A percentile compares a stretch with the other conserved stretches of the same genome.
Conservation (phyloP, 2,329 filamentous ascomycete genomes). For the Sarocladium oryzae region DNA sequence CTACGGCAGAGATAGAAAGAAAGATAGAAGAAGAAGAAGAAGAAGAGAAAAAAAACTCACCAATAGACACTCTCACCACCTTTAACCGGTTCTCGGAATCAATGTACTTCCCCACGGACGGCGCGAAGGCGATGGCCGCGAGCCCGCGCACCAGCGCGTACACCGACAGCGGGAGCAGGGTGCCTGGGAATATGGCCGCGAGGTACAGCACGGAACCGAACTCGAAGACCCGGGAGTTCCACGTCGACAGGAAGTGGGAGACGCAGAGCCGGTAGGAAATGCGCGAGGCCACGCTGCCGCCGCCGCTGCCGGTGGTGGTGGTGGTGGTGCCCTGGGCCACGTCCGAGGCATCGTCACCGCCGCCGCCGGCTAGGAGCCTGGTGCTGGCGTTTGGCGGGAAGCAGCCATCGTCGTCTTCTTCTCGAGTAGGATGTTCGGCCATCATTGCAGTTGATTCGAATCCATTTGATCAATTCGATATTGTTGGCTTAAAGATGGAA, state of each 20-base stretch:
- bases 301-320: too few species aligned
- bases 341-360: background rate
- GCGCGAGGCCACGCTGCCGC: background rate
- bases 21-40: background rate
- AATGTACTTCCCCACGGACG: constrained; percentile 51
- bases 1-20: background rate
- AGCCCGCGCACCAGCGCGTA: constrained; percentile 58
- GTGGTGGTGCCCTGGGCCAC: background rate
- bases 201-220: constrained; percentile 56
- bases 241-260: constrained; percentile 57
- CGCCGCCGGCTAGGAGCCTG: background rate
- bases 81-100: constrained; percentile 46
- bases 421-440: too few species aligned
- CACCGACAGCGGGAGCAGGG: constrained; percentile 59
- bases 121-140: constrained; percentile 52
- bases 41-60: constrained; percentile 12
- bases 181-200: constrained; percentile 47
- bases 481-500: too few species aligned
- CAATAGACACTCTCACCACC: constrained; percentile 45
- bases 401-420: too few species aligned
- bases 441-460: too few species aligned
- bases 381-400: background rate
- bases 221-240: constrained; percentile 59
- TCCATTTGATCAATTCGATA: too few species aligned
- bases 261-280: constrained; percentile 38